Evolutionary conservation across 441 rosid species (phyloP).

Genomic region (Rhodomyrtus psidioides): DNA sequence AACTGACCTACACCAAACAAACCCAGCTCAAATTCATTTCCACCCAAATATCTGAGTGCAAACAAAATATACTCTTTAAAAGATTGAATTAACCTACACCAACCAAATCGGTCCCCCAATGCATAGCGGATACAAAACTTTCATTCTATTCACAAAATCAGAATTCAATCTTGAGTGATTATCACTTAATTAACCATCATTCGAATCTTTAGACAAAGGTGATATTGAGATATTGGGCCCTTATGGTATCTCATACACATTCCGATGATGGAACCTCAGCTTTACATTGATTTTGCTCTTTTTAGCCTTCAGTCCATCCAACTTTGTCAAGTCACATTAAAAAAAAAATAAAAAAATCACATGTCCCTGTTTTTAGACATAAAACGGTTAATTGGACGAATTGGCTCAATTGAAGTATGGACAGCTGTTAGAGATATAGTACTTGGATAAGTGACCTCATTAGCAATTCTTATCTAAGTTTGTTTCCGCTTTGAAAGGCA

Average conservation of each 20-base stretch:
- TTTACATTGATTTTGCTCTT: not conserved
- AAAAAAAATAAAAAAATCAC: not conserved
- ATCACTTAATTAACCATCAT: not conserved
- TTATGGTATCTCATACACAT: too few relatives aligned
- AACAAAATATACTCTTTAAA: too few relatives aligned
- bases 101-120: not conserved
- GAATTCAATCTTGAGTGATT: not conserved
- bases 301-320: not conserved
- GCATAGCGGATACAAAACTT: not conserved
- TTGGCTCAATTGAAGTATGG: not conserved
- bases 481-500: not conserved
- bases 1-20: too few relatives aligned
- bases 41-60: too few relatives aligned
- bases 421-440: not conserved
- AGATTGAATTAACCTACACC: too few relatives aligned
- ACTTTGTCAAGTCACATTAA: not conserved
- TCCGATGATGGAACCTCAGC: not conserved
- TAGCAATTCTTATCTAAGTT: not conserved
- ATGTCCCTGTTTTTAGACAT: not conserved
- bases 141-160: not conserved
- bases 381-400: not conserved
- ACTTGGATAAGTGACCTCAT: not conserved
- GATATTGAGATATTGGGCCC: too few relatives aligned
- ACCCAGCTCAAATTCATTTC: too few relatives aligned
- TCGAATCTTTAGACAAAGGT: too few relatives aligned